A percentile compares a stretch with the other conserved stretches of the same genome.
These are phyloP conservation scores for Meyerozyma sp. DNA, from an alignment of 1,139 yeast species.

Conservation along the genomic window DNA sequence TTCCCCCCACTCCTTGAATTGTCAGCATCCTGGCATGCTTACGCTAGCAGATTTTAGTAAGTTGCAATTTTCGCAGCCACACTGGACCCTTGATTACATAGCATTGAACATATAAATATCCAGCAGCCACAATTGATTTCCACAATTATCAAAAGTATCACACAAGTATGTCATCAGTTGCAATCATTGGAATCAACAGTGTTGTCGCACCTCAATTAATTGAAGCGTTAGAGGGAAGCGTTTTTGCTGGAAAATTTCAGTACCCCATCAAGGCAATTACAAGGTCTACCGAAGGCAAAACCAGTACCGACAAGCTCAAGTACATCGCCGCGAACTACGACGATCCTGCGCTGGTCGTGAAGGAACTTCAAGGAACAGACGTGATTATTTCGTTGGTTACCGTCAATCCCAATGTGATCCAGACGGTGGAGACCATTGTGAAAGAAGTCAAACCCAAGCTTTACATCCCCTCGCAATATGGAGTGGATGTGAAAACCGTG, in stretches of 20 bases:
- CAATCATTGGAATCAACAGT: constrained; percentile 52
- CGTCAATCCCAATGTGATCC: constrained; percentile 18
- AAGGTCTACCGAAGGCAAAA: constrained; percentile 31
- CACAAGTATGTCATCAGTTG: constrained; percentile 24
- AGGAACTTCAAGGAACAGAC: constrained; percentile 43
- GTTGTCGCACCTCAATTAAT: constrained; percentile 43
- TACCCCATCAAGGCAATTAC: constrained; percentile 51
- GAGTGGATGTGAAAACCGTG: constrained; percentile 33
- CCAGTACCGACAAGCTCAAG: constrained; percentile 33
- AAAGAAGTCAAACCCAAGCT: constrained; percentile 41
- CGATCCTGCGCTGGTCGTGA: constrained; percentile 16
- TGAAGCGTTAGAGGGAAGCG: constrained; percentile 38
- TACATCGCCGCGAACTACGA: constrained; percentile 29
- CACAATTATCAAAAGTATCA: too few relatives aligned
- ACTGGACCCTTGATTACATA: not conserved
- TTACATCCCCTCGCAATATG: constrained; percentile 62
- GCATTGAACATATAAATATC: not conserved
- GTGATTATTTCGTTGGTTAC: constrained; percentile 44
- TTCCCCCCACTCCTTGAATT: not conserved
- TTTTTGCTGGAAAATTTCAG: constrained; percentile 36
- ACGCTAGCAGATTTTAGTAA: not conserved
- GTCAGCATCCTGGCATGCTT: not conserved
- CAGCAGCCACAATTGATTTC: not conserved
- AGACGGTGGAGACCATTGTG: constrained; percentile 28
- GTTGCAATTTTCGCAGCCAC: not conserved